phyloP scores from a whole-genome alignment of 2,329 filamentous ascomycete genomes.

The Dendryphion nanum region DNA sequence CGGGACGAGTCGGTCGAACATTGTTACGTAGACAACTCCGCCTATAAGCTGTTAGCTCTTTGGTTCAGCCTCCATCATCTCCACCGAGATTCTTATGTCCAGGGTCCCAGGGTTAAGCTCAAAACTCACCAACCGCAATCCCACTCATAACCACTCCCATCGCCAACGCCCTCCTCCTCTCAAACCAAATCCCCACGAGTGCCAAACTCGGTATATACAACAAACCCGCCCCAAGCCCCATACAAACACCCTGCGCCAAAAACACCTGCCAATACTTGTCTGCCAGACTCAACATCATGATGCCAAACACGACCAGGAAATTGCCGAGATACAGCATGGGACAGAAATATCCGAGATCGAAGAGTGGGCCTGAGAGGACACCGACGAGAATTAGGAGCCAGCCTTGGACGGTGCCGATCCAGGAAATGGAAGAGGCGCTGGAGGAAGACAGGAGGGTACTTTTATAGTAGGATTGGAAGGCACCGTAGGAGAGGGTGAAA shows the following conservation, averaged over 20 bases:
- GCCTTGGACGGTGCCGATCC: conserved; percentile 47
- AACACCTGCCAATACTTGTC: conserved; percentile 56
- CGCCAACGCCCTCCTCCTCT: conserved; percentile 30
- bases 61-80: no score
- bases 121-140: conserved; percentile 35
- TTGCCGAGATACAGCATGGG: conserved; percentile 49
- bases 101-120: no score
- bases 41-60: conserved; percentile 18
- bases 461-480: conserved; percentile 49
- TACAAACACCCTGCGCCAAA: conserved; percentile 55
- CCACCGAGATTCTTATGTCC: no score
- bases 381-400: conserved; percentile 56
- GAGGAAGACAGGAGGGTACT: conserved; percentile 37
- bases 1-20: conserved; percentile 31
- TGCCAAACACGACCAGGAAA: conserved; percentile 55
- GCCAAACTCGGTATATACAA: conserved; percentile 39
- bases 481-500: conserved; percentile 42
- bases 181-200: conserved; percentile 37
- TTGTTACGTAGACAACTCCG: conserved; percentile 37
- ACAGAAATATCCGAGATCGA: conserved; percentile 49
- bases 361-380: conserved; percentile 44
- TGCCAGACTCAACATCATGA: conserved; percentile 63
- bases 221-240: conserved; percentile 37
- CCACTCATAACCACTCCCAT: conserved; percentile 39
- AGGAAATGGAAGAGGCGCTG: conserved; percentile 41